Evolutionary conservation across 305 asterid species (phyloP).

Genomic region (Fraxinus nigra): DNA sequence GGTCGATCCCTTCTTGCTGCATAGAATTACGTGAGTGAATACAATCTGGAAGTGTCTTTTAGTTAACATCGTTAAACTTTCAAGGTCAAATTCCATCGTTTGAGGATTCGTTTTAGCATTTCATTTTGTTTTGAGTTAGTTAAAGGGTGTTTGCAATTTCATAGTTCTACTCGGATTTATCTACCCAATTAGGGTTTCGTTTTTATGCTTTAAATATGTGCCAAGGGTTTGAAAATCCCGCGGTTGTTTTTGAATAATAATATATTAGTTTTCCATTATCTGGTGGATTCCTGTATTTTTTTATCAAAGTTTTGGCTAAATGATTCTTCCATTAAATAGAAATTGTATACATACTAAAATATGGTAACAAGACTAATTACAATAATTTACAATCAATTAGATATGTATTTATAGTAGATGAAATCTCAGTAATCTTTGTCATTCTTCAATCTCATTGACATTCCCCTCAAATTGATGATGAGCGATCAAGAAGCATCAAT

Average conservation of each 20-base stretch:
- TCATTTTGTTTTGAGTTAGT: neutral
- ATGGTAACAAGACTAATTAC: too few species aligned
- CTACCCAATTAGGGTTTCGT: neutral
- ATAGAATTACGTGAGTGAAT: conserved; percentile 27
- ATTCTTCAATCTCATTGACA: too few species aligned
- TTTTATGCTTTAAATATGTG: neutral
- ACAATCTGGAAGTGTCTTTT: neutral
- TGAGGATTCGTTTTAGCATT: neutral
- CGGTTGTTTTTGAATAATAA: neutral
- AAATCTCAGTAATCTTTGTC: too few species aligned
- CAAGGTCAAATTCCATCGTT: neutral
- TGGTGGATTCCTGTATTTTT: too few species aligned
- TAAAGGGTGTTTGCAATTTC: neutral
- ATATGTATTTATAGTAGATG: too few species aligned
- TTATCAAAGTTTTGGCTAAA: too few species aligned
- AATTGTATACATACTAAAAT: too few species aligned
- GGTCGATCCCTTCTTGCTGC: conserved; percentile 52
- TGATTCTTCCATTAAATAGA: too few species aligned
- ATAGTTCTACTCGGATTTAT: neutral
- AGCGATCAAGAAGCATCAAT: too few species aligned
- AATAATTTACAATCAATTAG: too few species aligned
- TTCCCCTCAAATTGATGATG: too few species aligned
- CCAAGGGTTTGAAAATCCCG: neutral
- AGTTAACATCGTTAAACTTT: neutral
- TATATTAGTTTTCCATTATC: neutral